These are phyloP conservation scores for Heterobasidion irregulare DNA, from an alignment of 1,284 basidiomycete genomes.

Conservation along the genomic window DNA sequence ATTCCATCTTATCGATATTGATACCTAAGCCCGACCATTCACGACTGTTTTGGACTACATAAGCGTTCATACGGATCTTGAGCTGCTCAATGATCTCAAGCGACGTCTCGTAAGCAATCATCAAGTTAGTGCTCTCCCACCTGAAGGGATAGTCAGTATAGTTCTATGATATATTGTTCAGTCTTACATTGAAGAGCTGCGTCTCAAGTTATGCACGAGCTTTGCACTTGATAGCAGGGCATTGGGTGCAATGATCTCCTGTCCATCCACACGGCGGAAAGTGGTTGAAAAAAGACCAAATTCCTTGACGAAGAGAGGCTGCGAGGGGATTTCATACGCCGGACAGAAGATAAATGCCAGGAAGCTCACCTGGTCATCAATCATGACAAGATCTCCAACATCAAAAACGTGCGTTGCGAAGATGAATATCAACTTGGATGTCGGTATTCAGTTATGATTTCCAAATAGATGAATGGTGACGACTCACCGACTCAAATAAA, in stretches of 20 bases:
- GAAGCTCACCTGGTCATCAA: slow-evolving; percentile 52
- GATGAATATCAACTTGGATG: slow-evolving; percentile 64
- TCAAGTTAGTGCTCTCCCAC: slow-evolving; percentile 71
- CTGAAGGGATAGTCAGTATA: slow-evolving; percentile 27
- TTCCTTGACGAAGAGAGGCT: slow-evolving; percentile 60
- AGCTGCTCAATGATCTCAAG: slow-evolving; percentile 66
- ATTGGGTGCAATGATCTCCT: slow-evolving; percentile 77
- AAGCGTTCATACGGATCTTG: slow-evolving; percentile 47
- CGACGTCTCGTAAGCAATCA: slow-evolving; percentile 58
- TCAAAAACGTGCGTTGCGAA: slow-evolving; percentile 79
- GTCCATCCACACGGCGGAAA: slow-evolving; percentile 73
- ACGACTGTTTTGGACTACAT: slow-evolving; percentile 58
- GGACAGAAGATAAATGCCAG: not conserved
- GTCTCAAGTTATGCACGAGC: slow-evolving; percentile 72
- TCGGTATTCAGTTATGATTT: slow-evolving; percentile 2
- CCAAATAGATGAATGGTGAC: not conserved
- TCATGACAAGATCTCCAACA: slow-evolving; percentile 73
- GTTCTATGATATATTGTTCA: slow-evolving; percentile 14
- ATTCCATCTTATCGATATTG: slow-evolving; percentile 73
- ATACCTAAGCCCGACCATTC: slow-evolving; percentile 62
- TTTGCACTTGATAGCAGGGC: slow-evolving; percentile 67
- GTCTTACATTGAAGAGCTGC: slow-evolving; percentile 60
- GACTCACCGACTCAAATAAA: slow-evolving; percentile 67
- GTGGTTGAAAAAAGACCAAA: slow-evolving; percentile 80
- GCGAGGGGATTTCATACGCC: not conserved